A percentile compares a stretch with the other conserved stretches of the same genome.
Conservation (phyloP, 2,329 filamentous ascomycete genomes). For the Raffaelea albimanens region DNA sequence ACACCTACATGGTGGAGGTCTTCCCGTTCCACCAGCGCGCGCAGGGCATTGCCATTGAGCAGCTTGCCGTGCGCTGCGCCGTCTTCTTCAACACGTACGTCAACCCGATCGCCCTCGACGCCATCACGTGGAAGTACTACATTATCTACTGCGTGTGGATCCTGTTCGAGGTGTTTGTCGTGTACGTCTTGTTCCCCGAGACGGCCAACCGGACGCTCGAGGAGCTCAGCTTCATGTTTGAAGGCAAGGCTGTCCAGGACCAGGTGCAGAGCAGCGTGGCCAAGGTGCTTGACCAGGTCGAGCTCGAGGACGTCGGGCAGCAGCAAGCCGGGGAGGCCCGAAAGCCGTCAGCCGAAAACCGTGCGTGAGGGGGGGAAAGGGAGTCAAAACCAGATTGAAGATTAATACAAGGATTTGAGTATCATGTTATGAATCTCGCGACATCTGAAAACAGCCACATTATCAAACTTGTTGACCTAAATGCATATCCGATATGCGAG, state of each 20-base stretch:
- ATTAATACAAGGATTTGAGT: too few species aligned
- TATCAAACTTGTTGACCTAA: too few species aligned
- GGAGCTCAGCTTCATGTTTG: conserved; percentile 14
- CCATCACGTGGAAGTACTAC: not conserved
- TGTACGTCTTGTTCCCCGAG: conserved; percentile 16
- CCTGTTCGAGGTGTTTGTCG: conserved; percentile 9
- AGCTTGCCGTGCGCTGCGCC: conserved; percentile 29
- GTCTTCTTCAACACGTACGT: conserved; percentile 13
- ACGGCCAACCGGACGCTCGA: conserved; percentile 16
- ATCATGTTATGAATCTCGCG: too few species aligned
- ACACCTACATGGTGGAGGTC: conserved; percentile 28
- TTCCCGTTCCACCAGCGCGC: conserved; percentile 26
- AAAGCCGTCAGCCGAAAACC: too few species aligned
- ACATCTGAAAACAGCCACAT: too few species aligned
- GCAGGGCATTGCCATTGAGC: conserved; percentile 43
- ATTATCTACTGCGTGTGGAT: not conserved
- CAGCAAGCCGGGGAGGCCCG: too few species aligned
- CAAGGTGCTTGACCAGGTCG: conserved; percentile 7
- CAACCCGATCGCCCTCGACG: not conserved
- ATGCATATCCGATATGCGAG: too few species aligned
- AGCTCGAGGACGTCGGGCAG: not conserved
- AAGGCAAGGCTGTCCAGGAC: conserved; percentile 8
- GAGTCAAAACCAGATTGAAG: too few species aligned
- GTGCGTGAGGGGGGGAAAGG: too few species aligned
- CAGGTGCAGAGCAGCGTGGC: conserved; percentile 6